Evolutionary conservation across 2,329 filamentous ascomycete species (phyloP).

Genomic region (Fusarium sp.): DNA sequence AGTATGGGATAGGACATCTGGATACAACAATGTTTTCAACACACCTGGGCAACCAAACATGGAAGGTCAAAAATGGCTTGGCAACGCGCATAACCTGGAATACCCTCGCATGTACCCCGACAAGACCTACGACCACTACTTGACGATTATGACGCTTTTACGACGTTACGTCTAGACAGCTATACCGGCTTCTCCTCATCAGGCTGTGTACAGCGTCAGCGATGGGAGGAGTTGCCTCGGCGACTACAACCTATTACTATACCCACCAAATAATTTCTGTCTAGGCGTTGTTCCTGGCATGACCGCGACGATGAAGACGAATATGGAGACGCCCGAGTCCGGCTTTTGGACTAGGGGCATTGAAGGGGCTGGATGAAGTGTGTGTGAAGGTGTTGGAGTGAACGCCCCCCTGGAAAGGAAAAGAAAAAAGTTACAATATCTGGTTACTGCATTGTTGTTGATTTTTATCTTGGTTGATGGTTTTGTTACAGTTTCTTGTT

Average conservation of each 20-base stretch:
- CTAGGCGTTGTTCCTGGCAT: conserved; percentile 53
- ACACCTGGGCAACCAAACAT: conserved; percentile 59
- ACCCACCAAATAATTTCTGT: conserved; percentile 59
- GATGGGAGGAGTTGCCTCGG: conserved; percentile 54
- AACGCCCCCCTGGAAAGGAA: conserved; percentile 43
- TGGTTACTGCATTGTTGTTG: conserved; percentile 45
- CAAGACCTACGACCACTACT: conserved; percentile 57
- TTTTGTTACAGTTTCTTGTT: conserved; percentile 36
- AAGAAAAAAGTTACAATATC: conserved; percentile 50
- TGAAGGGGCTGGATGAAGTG: conserved; percentile 37
- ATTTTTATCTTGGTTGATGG: conserved; percentile 34
- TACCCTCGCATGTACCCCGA: conserved; percentile 52
- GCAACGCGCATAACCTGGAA: conserved; percentile 49
- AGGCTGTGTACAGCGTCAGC: conserved; percentile 52
- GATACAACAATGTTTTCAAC: conserved; percentile 58
- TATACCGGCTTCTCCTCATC: conserved; percentile 54
- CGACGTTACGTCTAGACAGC: conserved; percentile 64
- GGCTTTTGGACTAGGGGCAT: conserved; percentile 35
- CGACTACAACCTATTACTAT: conserved; percentile 58
- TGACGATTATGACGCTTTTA: conserved; percentile 65
- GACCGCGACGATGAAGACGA: conserved; percentile 54
- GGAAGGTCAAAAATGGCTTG: conserved; percentile 54
- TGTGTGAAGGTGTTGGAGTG: conserved; percentile 35
- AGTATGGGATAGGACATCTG: conserved; percentile 58
- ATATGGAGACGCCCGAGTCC: conserved; percentile 39